Evolutionary conservation across 768 basidiomycete species (phyloP), one percentile per base, ranked within the genome.

Genomic region (Chiua virens): DNA sequence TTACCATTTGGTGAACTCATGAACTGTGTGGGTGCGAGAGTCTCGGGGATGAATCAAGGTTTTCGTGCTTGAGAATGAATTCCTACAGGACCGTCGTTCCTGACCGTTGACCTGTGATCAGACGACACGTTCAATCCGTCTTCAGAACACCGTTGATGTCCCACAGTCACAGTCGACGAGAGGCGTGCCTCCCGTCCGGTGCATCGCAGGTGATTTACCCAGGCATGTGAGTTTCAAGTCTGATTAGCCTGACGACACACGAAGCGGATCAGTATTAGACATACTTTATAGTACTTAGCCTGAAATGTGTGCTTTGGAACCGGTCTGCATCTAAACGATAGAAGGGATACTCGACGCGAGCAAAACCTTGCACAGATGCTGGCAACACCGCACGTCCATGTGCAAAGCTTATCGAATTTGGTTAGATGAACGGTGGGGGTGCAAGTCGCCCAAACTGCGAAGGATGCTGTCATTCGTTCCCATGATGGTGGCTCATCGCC

Each of bases 391-490:
- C 51, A 23, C 43, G 18, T 23, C 8, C 27, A 45, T 45, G 23
- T 34, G 27, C 30, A 42, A 52, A 39, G 53, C 21, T 22, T 34
- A 23, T 51, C 48, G 2, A 1, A 63, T 66, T 50, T 66, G 52
- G 63, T 50, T 63, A 64, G 41, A 64, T 59, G 53, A 49, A 45
- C 5, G 28, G 42, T 23, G 43, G n/a, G 50, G 15, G 20, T 17
- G 37, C 17, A 20, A 27, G 35, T 57, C 47, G 32, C 20, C 22
- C 41, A 23, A 46, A 11, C 20, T 17, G 35, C 42, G 27, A 18
- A 36, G 35, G 61, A 48, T 40, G 47, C 25, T 18, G 34, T 18
- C 34, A 46, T 50, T 35, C 43, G 9, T 62, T 64, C 63, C 38
- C 62, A 64, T 63, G 60, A 45, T 54, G 44, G 10, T 49, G 36